These are phyloP conservation scores for Miamiensis avidus DNA, from an alignment of 169 alveolate genomes.

Conservation along the genomic window DNA sequence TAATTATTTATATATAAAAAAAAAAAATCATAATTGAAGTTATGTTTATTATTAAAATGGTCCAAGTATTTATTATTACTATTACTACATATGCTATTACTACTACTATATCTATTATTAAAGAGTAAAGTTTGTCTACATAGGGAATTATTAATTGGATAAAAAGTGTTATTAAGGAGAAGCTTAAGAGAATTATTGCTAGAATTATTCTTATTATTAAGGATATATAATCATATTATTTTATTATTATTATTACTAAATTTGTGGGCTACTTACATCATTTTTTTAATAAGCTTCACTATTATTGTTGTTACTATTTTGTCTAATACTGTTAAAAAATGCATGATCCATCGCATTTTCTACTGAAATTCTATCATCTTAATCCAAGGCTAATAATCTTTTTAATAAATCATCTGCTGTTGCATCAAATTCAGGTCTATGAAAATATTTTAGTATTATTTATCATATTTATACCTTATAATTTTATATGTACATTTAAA, in stretches of 20 bases:
- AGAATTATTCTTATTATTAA: too few species aligned
- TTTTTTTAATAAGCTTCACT: background rate
- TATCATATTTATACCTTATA: background rate
- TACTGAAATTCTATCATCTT: conserved; percentile 35
- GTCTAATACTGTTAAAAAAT: conserved; percentile 19
- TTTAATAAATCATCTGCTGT: conserved; percentile 39
- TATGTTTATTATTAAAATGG: too few species aligned
- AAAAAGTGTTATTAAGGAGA: background rate
- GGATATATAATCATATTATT: background rate
- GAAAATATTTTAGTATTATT: background rate
- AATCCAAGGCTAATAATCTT: conserved; percentile 32
- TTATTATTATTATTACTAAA: background rate
- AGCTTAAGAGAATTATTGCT: background rate
- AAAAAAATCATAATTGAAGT: too few species aligned
- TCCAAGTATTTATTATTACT: too few species aligned
- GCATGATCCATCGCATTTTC: conserved; percentile 38
- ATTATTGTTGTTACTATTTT: background rate
- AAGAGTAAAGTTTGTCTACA: too few species aligned
- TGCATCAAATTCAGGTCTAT: conserved; percentile 42
- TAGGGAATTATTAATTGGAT: too few species aligned
- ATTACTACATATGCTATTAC: too few species aligned
- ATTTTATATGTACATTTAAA: conserved; percentile 9
- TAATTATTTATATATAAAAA: too few species aligned
- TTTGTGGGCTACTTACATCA: background rate
- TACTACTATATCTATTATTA: too few species aligned